Evolutionary conservation across 495 filamentous ascomycete species (phyloP).

Genomic region (Aspergillus cavernicola): DNA sequence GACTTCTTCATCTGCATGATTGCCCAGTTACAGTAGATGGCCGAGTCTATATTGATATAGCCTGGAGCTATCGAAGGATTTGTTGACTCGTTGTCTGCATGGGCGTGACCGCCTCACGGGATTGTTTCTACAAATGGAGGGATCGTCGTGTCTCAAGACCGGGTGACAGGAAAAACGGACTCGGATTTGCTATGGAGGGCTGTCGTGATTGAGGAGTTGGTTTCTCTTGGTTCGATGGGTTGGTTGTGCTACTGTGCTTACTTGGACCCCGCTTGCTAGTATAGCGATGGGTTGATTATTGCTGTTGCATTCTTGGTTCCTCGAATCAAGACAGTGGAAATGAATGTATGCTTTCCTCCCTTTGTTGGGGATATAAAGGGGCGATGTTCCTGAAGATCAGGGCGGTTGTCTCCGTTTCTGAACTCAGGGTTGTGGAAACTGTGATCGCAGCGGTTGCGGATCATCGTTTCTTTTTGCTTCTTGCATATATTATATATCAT

Average conservation of each 20-base stretch:
- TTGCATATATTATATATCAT: slow-evolving; percentile 2
- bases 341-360: too few relatives aligned
- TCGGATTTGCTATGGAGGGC: not conserved
- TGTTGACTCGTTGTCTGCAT: not conserved
- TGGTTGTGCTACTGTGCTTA: not conserved
- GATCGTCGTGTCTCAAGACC: not conserved
- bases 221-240: too few relatives aligned
- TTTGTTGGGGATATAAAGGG: slow-evolving; percentile 2
- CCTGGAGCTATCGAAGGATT: too few relatives aligned
- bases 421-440: not conserved
- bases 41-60: too few relatives aligned
- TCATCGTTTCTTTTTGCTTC: not conserved
- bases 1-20: too few relatives aligned
- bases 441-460: not conserved
- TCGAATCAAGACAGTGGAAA: too few relatives aligned
- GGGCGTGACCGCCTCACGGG: not conserved
- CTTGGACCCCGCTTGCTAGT: not conserved
- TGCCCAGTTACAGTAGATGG: too few relatives aligned
- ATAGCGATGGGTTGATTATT: not conserved
- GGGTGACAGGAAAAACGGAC: not conserved
- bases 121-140: not conserved
- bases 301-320: not conserved
- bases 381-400: slow-evolving; percentile 3
- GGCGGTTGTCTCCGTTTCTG: not conserved
- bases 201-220: not conserved